These are phyloP conservation scores for Zelonia costaricensis DNA, from an alignment of 208 protist species.

Conservation along the genomic window DNA sequence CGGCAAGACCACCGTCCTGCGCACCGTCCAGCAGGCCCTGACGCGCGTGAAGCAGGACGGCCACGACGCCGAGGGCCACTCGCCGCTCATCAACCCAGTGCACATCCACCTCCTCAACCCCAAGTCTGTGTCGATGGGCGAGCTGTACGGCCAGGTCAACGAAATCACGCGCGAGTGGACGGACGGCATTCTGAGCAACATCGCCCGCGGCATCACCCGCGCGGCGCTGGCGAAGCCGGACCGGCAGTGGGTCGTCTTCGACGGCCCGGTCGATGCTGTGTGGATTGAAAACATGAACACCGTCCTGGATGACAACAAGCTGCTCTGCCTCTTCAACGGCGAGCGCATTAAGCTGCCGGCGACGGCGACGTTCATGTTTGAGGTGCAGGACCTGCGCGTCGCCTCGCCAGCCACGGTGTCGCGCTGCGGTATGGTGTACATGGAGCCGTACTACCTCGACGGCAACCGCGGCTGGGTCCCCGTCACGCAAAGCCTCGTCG, in stretches of 20 bases:
- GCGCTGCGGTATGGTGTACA: slow-evolving; percentile 98
- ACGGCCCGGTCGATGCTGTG: slow-evolving; percentile 98
- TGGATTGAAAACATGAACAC: slow-evolving; percentile 99
- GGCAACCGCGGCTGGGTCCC: slow-evolving; percentile 88
- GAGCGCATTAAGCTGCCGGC: slow-evolving; percentile 96
- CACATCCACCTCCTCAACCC: slow-evolving; percentile 92
- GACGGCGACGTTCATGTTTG: slow-evolving; percentile 97
- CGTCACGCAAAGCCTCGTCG: slow-evolving; percentile 69
- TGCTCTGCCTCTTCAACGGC: slow-evolving; percentile 97
- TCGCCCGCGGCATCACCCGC: slow-evolving; percentile 87
- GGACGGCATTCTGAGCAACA: slow-evolving; percentile 96
- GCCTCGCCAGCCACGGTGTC: slow-evolving; percentile 99
- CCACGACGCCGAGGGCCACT: slow-evolving; percentile 63
- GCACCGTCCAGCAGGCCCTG: slow-evolving; percentile 80
- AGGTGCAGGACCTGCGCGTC: slow-evolving; percentile 97
- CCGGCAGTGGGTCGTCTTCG: slow-evolving; percentile 97
- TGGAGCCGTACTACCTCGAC: slow-evolving; percentile 94
- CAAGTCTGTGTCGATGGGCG: slow-evolving; percentile 96
- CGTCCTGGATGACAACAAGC: slow-evolving; percentile 98
- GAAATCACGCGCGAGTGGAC: slow-evolving; percentile 97
- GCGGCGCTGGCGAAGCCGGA: slow-evolving; percentile 68
- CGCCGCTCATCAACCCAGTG: slow-evolving; percentile 84
- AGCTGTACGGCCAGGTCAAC: slow-evolving; percentile 97
- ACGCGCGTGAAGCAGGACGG: slow-evolving; percentile 76
- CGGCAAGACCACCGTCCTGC: slow-evolving; percentile 92